A percentile compares a stretch with the other conserved stretches of the same genome.
These are phyloP conservation scores for Capsicum rhomboideum DNA, from an alignment of 257 asterid genomes.

Conservation along the genomic window DNA sequence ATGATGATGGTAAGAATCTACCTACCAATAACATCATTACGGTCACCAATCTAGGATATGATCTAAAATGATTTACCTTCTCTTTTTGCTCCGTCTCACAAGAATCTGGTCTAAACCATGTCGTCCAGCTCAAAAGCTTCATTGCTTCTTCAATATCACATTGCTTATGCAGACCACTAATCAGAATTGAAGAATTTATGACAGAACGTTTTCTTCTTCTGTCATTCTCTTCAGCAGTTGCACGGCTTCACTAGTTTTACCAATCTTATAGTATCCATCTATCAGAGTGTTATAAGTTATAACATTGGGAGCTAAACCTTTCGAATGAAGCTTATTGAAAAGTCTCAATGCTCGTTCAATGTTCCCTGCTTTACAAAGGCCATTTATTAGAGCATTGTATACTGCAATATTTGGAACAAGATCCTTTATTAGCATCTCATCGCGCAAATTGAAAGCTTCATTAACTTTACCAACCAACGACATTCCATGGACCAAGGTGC, in stretches of 20 bases:
- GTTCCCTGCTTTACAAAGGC: constrained; percentile 76
- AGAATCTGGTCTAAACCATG: constrained; percentile 15
- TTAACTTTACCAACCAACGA: constrained; percentile 52
- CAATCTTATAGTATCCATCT: constrained; percentile 51
- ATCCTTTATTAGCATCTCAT: constrained; percentile 73
- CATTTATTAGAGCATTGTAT: constrained; percentile 75
- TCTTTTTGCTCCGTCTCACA: neutral
- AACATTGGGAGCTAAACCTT: constrained; percentile 54
- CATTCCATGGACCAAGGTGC: constrained; percentile 61
- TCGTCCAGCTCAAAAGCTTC: constrained; percentile 27
- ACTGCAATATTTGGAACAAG: constrained; percentile 65
- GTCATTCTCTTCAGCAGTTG: constrained; percentile 59
- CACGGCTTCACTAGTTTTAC: constrained; percentile 45
- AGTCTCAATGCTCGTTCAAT: constrained; percentile 70
- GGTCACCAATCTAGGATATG: neutral
- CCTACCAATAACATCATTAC: neutral
- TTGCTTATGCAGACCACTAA: constrained; percentile 26
- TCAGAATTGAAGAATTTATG: constrained; percentile 40
- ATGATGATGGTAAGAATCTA: neutral
- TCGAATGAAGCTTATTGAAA: constrained; percentile 55
- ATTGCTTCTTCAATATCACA: constrained; percentile 35
- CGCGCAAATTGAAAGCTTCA: constrained; percentile 78
- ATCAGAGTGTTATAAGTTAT: constrained; percentile 77
- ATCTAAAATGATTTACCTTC: neutral
- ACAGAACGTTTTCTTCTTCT: constrained; percentile 52